phyloP scores from a whole-genome alignment of 768 basidiomycete genomes.

The Pleurotus salmoneostramineus region DNA sequence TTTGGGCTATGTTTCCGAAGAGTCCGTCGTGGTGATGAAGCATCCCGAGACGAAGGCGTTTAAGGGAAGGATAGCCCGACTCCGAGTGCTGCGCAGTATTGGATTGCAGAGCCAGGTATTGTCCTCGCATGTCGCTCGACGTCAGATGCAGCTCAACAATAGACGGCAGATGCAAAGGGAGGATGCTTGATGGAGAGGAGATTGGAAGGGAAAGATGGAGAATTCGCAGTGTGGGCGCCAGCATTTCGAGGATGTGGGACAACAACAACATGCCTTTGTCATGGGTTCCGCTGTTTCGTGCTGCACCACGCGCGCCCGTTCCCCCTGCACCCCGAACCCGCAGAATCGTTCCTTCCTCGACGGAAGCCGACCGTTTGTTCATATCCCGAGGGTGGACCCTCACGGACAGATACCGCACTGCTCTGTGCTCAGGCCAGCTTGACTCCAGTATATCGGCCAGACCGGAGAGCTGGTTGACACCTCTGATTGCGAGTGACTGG shows the following conservation, averaged over 20 bases:
- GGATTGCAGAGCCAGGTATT: neutral
- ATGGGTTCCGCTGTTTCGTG: neutral
- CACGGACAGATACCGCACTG: conserved; percentile 5
- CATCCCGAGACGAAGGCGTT: conserved; percentile 3
- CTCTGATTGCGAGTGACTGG: conserved; percentile 25
- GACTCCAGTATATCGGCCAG: conserved; percentile 19
- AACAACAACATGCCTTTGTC: conserved; percentile 1
- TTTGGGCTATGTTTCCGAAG: conserved; percentile 19
- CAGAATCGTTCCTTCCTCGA: neutral
- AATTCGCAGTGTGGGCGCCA: conserved; percentile 4
- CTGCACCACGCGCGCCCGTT: neutral
- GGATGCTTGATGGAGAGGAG: conserved; percentile 17
- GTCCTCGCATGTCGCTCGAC: conserved; percentile 3
- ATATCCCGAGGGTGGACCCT: conserved; percentile 4
- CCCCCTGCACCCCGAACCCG: neutral
- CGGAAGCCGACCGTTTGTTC: conserved; percentile 2
- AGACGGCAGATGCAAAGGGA: conserved; percentile 13
- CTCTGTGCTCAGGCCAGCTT: neutral
- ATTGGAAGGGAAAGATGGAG: conserved; percentile 18
- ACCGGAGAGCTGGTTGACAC: conserved; percentile 19
- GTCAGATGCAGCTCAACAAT: conserved; percentile 2
- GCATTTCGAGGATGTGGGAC: neutral
- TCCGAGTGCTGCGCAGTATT: too few relatives aligned
- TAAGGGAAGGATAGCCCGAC: conserved; percentile 4
- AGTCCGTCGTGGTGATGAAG: conserved; percentile 9